Percentiles rank a stretch among this genome's conserved stretches.
phyloP scores from a whole-genome alignment of 306 rosid species.

The Datisca glomerata region DNA sequence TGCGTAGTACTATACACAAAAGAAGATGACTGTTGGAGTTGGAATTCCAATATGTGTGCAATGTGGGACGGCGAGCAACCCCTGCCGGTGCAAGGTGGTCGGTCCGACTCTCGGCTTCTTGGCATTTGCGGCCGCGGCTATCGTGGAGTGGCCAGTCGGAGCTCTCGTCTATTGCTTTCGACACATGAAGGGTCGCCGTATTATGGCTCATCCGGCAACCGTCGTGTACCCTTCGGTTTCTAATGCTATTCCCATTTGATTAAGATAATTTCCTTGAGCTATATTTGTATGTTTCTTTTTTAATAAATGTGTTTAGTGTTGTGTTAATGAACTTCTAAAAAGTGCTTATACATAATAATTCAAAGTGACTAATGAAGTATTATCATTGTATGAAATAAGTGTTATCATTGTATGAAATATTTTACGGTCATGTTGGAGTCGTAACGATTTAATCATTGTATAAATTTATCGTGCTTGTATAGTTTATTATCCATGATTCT shows the following conservation, averaged over 20 bases:
- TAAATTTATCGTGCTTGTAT: too few relatives aligned
- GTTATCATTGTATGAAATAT: background rate
- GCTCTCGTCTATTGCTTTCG: slow-evolving; percentile 44
- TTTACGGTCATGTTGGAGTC: background rate
- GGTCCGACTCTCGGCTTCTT: slow-evolving; percentile 64
- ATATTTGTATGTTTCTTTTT: too few relatives aligned
- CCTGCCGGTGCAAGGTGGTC: slow-evolving; percentile 78
- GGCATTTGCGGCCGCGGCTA: slow-evolving; percentile 45
- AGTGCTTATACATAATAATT: too few relatives aligned
- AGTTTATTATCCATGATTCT: too few relatives aligned
- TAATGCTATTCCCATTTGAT: slow-evolving; percentile 35
- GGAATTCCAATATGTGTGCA: slow-evolving; percentile 52
- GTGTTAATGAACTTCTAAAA: too few relatives aligned
- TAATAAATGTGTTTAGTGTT: too few relatives aligned
- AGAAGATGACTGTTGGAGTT: background rate
- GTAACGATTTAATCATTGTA: too few relatives aligned
- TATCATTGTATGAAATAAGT: too few relatives aligned
- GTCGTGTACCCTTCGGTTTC: slow-evolving; percentile 48
- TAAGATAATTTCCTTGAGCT: background rate
- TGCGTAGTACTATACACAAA: background rate
- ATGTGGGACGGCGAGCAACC: slow-evolving; percentile 58
- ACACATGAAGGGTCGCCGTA: slow-evolving; percentile 62
- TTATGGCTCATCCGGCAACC: slow-evolving; percentile 64
- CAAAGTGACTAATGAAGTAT: too few relatives aligned
- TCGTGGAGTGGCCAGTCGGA: slow-evolving; percentile 81